phyloP scores from a whole-genome alignment of 805 yeast genomes.

The Brettanomyces custersianus region DNA sequence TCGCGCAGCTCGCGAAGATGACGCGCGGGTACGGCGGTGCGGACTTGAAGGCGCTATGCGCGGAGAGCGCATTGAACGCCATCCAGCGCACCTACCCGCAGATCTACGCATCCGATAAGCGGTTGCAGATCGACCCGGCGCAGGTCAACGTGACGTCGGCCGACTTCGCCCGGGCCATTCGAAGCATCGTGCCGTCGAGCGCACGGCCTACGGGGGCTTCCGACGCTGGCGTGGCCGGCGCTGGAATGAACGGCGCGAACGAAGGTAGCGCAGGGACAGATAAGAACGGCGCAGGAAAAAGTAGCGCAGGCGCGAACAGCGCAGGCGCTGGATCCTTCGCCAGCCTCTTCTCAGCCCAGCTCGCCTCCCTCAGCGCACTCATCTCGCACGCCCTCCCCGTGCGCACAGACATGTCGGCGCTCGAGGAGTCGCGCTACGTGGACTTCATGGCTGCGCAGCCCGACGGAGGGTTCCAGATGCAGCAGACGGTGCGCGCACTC shows the following conservation, averaged over 20 bases:
- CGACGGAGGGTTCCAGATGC: conserved; percentile 53
- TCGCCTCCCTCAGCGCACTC: conserved; percentile 35
- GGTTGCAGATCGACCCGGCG: conserved; percentile 62
- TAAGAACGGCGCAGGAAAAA: conserved; percentile 66
- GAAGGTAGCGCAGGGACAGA: conserved; percentile 38
- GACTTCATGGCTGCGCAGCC: conserved; percentile 37
- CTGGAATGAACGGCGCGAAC: background rate
- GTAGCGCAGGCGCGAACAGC: conserved; percentile 41
- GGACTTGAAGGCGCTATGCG: conserved; percentile 85
- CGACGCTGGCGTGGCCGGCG: conserved; percentile 35
- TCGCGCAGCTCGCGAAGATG: conserved; percentile 59
- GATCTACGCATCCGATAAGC: conserved; percentile 69
- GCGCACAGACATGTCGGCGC: conserved; percentile 40
- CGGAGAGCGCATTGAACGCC: conserved; percentile 89
- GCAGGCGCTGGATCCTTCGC: conserved; percentile 70
- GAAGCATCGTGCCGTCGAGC: conserved; percentile 85
- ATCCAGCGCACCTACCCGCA: conserved; percentile 92
- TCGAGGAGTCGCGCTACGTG: conserved; percentile 63
- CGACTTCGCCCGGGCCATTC: conserved; percentile 81
- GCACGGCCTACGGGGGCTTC: conserved; percentile 68
- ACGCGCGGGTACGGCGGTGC: conserved; percentile 99
- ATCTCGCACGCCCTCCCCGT: conserved; percentile 57
- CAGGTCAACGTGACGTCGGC: conserved; percentile 64
- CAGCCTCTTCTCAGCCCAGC: conserved; percentile 50
- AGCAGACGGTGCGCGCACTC: conserved; percentile 42